Conservation (phyloP, 805 yeast species). For the Kazachstania viticola region DNA sequence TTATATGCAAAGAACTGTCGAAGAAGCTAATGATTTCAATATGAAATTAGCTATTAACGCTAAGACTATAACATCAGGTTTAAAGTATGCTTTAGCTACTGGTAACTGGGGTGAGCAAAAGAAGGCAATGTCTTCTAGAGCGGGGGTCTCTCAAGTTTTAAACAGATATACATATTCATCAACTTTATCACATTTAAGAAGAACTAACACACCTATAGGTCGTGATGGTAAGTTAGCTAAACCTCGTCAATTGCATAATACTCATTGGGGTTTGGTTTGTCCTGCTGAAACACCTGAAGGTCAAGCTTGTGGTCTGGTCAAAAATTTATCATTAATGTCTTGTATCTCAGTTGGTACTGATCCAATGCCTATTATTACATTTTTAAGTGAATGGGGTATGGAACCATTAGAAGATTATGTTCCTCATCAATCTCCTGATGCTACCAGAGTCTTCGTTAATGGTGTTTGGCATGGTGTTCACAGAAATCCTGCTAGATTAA, state of each 20-base stretch:
- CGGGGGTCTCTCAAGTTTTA: constrained; percentile 98
- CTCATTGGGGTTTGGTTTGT: constrained; percentile 99
- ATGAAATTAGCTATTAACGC: constrained; percentile 94
- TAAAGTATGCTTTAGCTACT: constrained; percentile 94
- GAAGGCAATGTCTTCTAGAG: constrained; percentile 97
- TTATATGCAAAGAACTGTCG: constrained; percentile 98
- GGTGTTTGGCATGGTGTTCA: constrained; percentile 99
- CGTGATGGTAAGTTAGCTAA: constrained; percentile 98
- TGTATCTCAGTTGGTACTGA: constrained; percentile 97
- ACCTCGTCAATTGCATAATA: constrained; percentile 97
- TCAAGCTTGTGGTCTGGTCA: constrained; percentile 98
- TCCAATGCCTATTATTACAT: constrained; percentile 86
- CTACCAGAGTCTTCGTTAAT: constrained; percentile 89
- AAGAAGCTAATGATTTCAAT: constrained; percentile 93
- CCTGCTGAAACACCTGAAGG: constrained; percentile 99
- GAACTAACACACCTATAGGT: constrained; percentile 98
- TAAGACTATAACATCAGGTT: constrained; percentile 92
- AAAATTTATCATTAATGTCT: constrained; percentile 90
- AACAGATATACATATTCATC: constrained; percentile 97
- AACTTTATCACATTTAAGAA: constrained; percentile 95
- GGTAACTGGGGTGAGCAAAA: constrained; percentile 99
- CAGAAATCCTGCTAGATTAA: constrained; percentile 87
- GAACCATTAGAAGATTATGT: constrained; percentile 94
- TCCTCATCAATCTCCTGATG: constrained; percentile 82
- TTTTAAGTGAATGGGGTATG: constrained; percentile 98